Evolutionary conservation across 75 land plant species (phyloP), one percentile per base, ranked within the genome.

Genomic region (Gnetum montanum): DNA sequence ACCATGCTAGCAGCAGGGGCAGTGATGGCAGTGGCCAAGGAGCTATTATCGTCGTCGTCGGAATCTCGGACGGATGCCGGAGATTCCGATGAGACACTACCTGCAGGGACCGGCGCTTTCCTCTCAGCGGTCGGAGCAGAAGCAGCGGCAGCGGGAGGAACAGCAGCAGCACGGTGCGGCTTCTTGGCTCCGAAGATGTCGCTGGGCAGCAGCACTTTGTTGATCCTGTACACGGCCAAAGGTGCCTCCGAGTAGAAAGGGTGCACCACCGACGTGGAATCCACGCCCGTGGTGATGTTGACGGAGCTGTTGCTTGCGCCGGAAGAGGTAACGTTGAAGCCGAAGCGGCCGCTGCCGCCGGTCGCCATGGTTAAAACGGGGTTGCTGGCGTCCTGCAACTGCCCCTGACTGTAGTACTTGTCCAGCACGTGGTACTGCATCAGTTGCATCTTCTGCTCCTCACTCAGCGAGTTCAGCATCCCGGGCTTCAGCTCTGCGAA

Each of bases 401-500:
- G 54, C 41, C 50, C 53, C n/a, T 49, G 24, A 11, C 30, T 33
- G 50, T 61, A 61, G 18, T 29, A 61, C 19, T 16, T 61, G 6
- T 34, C 34, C 30, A 61, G 29, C 11, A 54, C 63, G 24, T 49
- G 63, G 26, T 61, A 61, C 63, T 61, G 41, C 8, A 34, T 11
- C n/a, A 61, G 63, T 34, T 27, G 15, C 10, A 27, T 50, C 38
- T 61, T 61, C 41, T 49, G 29, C 40, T 49, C 18, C 34, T 49
- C 54, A 1, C 38, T 61, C 24, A 61, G 35, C 35, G 34, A 49
- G 8, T 19, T 44, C 13, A 83, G 76, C 16, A 88, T 46, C 25
- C 70, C 66, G 1, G 74, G 64, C 24, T 66, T 49, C 0, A 74
- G 70, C 8, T 55, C 56, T 2, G 72, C 65, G 54, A 88, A 84